Evolutionary conservation across 2,329 filamentous ascomycete species (phyloP), one percentile per base, ranked within the genome.

Genomic region (Ambrosiella beaveri): DNA sequence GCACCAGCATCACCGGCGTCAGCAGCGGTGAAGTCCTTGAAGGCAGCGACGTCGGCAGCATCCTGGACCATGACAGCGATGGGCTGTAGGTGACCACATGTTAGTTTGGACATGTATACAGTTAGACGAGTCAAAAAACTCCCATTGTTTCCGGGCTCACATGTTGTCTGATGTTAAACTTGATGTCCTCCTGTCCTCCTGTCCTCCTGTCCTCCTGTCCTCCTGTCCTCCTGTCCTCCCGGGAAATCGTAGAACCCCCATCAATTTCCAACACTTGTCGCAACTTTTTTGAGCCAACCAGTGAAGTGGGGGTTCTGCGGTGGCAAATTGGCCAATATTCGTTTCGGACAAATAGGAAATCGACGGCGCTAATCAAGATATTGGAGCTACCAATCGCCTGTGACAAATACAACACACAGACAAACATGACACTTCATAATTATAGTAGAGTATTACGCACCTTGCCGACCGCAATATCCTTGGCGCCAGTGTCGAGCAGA

Each of bases 61-160:
- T 97, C 91, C 68, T 96, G 91, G 63, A 97, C 85, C 69, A 97
- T 79, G 63, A 98, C 81, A 62, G 91, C 94, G 68, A 98, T 98
- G 64, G 94, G 93, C 93, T 98, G 66, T 54, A 57, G 54, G 59
- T 8, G n/a, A 52, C 36, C 39, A 55, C 7, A 51, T 54, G 59
- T 57, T 60, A 60, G 56, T 39, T 47, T 47, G 44, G n/a, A 8
- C 19, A 8, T 47, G 44, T 47, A 17, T 12, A 17, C n/a, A 17
- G 44, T 47, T 47, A 47, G 13, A 47, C 44, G n/a, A 6, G n/a
- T 15, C n/a, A 12, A 15, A 15, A 12, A 47, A 47, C 13, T 47
- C 44, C n/a, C 44, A 12, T 5, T 6, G 19, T 17, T 6, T 47
- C 11, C 8, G 44, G 27, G 27, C 5, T 4, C 3, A 27, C 27